phyloP scores from a whole-genome alignment of 306 rosid genomes.

The Gastrolobium bilobum region DNA sequence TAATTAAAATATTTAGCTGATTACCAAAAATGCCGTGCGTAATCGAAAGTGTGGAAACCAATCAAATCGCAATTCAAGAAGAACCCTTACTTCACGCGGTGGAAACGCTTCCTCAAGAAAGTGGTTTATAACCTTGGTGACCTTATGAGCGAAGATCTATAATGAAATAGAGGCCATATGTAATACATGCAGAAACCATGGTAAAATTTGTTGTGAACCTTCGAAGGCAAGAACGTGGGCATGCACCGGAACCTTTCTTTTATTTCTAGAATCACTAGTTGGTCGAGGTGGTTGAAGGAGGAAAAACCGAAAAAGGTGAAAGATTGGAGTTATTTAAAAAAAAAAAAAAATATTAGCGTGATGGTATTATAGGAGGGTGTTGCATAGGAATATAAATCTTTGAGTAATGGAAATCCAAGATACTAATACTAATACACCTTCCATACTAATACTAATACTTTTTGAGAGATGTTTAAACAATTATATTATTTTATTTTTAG shows the following conservation, averaged over 20 bases:
- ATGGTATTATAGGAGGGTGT: conserved; percentile 44
- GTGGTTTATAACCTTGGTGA: conserved; percentile 71
- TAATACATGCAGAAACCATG: conserved; percentile 88
- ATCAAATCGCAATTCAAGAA: conserved; percentile 78
- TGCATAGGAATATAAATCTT: conserved; percentile 53
- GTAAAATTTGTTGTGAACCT: conserved; percentile 56
- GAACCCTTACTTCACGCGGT: conserved; percentile 68
- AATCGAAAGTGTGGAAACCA: conserved; percentile 81
- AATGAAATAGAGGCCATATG: conserved; percentile 83
- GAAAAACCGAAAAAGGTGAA: neutral
- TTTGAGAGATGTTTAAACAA: too few species aligned
- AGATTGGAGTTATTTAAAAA: neutral
- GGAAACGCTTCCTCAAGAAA: conserved; percentile 60
- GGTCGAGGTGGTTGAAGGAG: neutral
- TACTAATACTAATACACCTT: conserved; percentile 44
- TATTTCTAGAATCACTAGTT: conserved; percentile 35
- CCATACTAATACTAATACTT: conserved; percentile 31
- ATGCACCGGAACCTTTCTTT: conserved; percentile 61
- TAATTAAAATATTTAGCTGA: too few species aligned
- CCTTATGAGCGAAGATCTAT: conserved; percentile 71
- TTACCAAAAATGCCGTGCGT: conserved; percentile 74
- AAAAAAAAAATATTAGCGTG: neutral
- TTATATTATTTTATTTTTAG: too few species aligned
- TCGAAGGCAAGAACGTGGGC: conserved; percentile 60
- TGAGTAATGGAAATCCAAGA: conserved; percentile 43